Percentiles rank a stretch among this genome's conserved stretches.
Conservation (phyloP, 31 red algal species). For the Asparagopsis taxiformis region DNA sequence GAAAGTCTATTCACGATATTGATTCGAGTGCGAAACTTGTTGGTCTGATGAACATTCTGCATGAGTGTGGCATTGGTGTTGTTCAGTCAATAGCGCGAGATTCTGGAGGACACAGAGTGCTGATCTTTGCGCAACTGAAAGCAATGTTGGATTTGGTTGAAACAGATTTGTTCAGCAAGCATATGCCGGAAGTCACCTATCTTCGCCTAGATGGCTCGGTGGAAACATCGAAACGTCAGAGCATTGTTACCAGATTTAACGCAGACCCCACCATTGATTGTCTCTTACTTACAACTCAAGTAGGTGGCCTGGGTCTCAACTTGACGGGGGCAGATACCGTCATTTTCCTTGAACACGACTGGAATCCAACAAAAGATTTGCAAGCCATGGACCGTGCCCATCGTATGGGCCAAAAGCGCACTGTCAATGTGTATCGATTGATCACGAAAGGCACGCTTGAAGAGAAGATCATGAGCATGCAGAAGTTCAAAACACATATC, state of each 20-base stretch:
- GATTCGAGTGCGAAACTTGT: conserved; percentile 87
- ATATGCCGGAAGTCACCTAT: conserved; percentile 83
- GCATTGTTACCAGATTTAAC: conserved; percentile 96
- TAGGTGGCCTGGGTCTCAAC: conserved; percentile 96
- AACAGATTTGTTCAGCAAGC: conserved; percentile 64
- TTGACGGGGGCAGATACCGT: conserved; percentile 95
- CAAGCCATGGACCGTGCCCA: conserved; percentile 99
- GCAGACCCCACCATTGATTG: conserved; percentile 94
- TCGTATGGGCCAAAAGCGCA: conserved; percentile 91
- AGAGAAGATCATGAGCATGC: conserved; percentile 98
- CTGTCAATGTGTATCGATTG: conserved; percentile 92
- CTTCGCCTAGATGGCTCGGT: conserved; percentile 93
- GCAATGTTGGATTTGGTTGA: conserved; percentile 90
- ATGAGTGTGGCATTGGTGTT: conserved; percentile 84
- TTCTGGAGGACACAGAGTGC: conserved; percentile 79
- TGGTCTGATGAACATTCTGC: conserved; percentile 80
- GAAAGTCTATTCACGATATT: conserved; percentile 65
- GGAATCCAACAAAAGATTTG: conserved; percentile 95
- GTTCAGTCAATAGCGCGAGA: conserved; percentile 11
- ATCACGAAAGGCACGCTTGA: conserved; percentile 92
- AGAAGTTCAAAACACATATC: conserved; percentile 95
- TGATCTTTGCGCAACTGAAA: conserved; percentile 92
- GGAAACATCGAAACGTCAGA: conserved; percentile 74
- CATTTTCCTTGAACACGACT: conserved; percentile 96
- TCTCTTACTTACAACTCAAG: conserved; percentile 90